A percentile compares a stretch with the other conserved stretches of the same genome.
phyloP scores from a whole-genome alignment of 352 stramenopile genomes.

The Globisporangium sylvaticum region DNA sequence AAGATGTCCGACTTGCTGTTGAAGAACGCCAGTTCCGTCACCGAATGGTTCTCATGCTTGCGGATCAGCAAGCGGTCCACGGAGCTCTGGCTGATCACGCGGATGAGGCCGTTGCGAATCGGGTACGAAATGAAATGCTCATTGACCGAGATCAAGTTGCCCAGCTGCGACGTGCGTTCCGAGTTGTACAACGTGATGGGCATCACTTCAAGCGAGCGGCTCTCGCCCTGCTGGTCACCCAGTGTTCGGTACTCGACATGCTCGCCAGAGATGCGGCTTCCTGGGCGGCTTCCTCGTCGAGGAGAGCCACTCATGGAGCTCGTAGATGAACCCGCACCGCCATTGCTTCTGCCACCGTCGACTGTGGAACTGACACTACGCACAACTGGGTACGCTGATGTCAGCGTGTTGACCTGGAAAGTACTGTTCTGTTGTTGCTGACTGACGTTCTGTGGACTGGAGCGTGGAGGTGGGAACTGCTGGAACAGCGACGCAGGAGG shows the following conservation, averaged over 20 bases:
- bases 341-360: constrained; percentile 35
- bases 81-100: constrained; percentile 79
- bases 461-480: constrained; percentile 28
- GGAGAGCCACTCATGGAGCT: constrained; percentile 44
- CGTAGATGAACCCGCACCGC: constrained; percentile 32
- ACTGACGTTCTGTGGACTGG: constrained; percentile 6
- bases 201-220: constrained; percentile 74
- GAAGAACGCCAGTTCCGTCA: constrained; percentile 80
- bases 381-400: constrained; percentile 19
- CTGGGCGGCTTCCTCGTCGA: constrained; percentile 35
- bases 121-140: constrained; percentile 86
- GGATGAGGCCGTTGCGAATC: constrained; percentile 79
- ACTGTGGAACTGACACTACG: constrained; percentile 36
- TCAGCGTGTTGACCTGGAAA: constrained; percentile 4
- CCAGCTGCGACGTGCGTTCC: constrained; percentile 64
- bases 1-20: constrained; percentile 64
- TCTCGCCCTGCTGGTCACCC: constrained; percentile 36
- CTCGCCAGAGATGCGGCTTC: constrained; percentile 44
- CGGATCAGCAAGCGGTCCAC: constrained; percentile 69
- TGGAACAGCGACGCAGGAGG: constrained; percentile 22
- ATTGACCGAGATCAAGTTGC: constrained; percentile 77
- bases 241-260: constrained; percentile 47
- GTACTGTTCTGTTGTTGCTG: constrained; percentile 8
- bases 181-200: constrained; percentile 82
- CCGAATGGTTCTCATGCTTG: constrained; percentile 67